Evolutionary conservation across 108 stramenopile genomes (phyloP).

Genomic region (Cyclotella baltica): DNA sequence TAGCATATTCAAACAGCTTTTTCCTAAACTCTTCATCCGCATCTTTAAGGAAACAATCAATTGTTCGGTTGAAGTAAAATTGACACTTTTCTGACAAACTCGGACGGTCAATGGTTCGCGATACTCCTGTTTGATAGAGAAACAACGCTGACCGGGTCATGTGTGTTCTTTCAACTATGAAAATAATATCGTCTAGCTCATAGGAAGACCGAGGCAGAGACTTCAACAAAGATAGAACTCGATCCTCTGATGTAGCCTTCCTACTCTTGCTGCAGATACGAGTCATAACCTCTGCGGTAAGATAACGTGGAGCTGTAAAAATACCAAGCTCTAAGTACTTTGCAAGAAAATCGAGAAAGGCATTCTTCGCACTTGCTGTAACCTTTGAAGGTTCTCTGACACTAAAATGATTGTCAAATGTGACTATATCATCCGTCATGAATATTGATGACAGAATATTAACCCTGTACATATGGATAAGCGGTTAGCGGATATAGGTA

Average conservation of each 20-base stretch:
- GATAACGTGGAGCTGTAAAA: slow-evolving; percentile 62
- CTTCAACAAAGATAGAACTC: slow-evolving; percentile 66
- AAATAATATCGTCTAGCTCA: slow-evolving; percentile 66
- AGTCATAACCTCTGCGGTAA: slow-evolving; percentile 65
- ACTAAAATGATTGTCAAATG: slow-evolving; percentile 22
- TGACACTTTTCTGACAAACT: slow-evolving; percentile 44
- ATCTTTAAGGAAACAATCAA: slow-evolving; percentile 84
- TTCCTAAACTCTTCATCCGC: slow-evolving; percentile 62
- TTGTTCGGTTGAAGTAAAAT: slow-evolving; percentile 69
- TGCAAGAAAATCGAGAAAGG: slow-evolving; percentile 84
- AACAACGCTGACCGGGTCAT: slow-evolving; percentile 74
- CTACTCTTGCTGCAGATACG: slow-evolving; percentile 54
- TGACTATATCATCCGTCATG: slow-evolving; percentile 47
- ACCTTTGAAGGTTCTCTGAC: slow-evolving; percentile 24
- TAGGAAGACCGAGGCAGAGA: slow-evolving; percentile 72
- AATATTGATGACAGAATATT: slow-evolving; percentile 69
- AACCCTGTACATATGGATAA: too few relatives aligned
- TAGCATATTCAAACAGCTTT: slow-evolving; percentile 77
- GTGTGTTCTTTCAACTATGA: slow-evolving; percentile 62
- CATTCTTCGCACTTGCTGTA: slow-evolving; percentile 50
- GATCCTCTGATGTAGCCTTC: slow-evolving; percentile 43
- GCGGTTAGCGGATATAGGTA: too few relatives aligned
- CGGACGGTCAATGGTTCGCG: slow-evolving; percentile 41
- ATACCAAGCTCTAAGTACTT: slow-evolving; percentile 75
- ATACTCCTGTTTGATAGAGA: slow-evolving; percentile 72